Evolutionary conservation across 2,329 filamentous ascomycete species (phyloP).

Genomic region (Neonectria punicea): DNA sequence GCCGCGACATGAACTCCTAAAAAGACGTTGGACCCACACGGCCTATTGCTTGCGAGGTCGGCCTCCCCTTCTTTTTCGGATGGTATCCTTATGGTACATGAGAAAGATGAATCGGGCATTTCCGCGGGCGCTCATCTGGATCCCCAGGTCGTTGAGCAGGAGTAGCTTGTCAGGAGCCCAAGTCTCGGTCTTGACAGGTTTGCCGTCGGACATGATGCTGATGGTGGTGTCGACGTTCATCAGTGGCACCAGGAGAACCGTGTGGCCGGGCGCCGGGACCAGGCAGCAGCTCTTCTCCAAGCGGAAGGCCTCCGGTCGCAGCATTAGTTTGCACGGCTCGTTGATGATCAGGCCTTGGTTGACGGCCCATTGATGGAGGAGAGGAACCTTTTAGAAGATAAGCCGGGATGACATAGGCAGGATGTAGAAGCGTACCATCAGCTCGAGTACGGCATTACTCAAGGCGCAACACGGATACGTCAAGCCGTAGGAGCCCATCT

Average conservation of each 20-base stretch:
- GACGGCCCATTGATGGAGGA: not conserved
- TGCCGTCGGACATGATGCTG: not conserved
- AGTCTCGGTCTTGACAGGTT: not conserved
- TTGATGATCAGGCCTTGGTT: not conserved
- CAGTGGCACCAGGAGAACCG: not conserved
- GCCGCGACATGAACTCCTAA: not conserved
- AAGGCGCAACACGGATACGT: not conserved
- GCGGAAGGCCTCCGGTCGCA: not conserved
- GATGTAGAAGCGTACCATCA: not conserved
- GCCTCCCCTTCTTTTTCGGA: not conserved
- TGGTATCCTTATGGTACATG: not conserved
- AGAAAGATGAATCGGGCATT: not conserved
- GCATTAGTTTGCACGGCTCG: not conserved
- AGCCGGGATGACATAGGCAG: not conserved
- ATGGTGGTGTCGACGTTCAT: not conserved
- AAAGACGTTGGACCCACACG: not conserved
- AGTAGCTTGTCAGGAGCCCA: not conserved
- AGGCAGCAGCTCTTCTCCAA: not conserved
- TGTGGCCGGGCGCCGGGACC: not conserved
- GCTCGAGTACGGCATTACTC: not conserved
- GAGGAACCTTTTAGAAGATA: not conserved
- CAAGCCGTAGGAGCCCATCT: not conserved
- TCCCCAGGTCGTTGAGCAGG: not conserved
- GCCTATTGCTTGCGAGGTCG: not conserved
- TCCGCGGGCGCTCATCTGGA: not conserved